These are phyloP conservation scores for Sherardia arvensis DNA, from an alignment of 257 asterid species.

Conservation along the genomic window DNA sequence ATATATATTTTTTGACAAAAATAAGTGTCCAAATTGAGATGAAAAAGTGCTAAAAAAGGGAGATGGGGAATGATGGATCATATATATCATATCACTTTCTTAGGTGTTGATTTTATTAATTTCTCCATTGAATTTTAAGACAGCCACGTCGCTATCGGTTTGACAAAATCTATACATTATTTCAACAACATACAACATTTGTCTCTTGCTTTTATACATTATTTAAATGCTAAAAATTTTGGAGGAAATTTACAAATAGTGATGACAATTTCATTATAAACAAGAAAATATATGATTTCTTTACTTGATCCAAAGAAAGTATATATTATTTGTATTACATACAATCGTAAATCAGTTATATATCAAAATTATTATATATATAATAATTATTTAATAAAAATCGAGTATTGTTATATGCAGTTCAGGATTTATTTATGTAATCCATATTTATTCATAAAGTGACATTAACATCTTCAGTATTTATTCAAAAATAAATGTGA, in stretches of 20 bases:
- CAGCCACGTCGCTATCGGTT: slow-evolving; percentile 1
- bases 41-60: not conserved
- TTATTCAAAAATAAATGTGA: no score
- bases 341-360: no score
- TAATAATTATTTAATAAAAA: no score
- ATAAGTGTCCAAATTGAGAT: not conserved
- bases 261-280: not conserved
- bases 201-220: not conserved
- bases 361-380: no score
- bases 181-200: not conserved
- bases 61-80: not conserved
- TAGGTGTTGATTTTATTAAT: not conserved
- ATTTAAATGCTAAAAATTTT: not conserved
- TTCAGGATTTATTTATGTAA: no score
- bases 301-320: no score
- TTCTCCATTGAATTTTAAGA: slow-evolving; percentile 6
- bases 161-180: not conserved
- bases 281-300: no score
- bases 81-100: not conserved
- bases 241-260: not conserved
- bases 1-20: no score
- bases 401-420: no score
- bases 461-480: no score
- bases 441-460: no score
- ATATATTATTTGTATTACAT: no score